Conservation (phyloP, 176 grass and related monocot species). For the Guadua angustifolia region DNA sequence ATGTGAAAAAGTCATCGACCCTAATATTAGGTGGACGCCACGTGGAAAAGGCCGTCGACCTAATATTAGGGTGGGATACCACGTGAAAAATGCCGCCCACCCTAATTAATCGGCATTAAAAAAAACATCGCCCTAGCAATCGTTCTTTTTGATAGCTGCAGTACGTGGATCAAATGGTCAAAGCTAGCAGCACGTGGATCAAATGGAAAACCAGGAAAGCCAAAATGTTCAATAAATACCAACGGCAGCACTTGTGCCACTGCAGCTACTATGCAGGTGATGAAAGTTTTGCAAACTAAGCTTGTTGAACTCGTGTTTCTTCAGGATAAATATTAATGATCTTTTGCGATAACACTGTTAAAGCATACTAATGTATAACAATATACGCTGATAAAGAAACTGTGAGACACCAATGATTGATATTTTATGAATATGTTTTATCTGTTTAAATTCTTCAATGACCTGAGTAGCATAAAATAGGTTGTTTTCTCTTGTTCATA, state of each 20-base stretch:
- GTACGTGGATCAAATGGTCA: neutral
- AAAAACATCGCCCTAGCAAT: neutral
- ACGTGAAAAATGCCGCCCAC: too few relatives aligned
- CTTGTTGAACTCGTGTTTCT: neutral
- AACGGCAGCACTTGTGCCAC: neutral
- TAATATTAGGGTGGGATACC: too few relatives aligned
- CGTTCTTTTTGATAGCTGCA: neutral
- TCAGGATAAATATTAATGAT: neutral
- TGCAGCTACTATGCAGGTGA: neutral
- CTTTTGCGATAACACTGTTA: neutral
- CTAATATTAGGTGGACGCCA: too few relatives aligned
- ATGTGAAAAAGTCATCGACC: too few relatives aligned
- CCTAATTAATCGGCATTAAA: too few relatives aligned
- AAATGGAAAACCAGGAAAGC: neutral
- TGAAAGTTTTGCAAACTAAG: neutral
- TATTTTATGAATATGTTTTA: neutral
- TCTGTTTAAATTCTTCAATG: neutral
- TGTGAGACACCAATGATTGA: neutral
- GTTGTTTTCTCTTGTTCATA: too few relatives aligned
- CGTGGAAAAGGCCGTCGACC: too few relatives aligned
- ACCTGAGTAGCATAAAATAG: neutral
- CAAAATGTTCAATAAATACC: conserved; percentile 3
- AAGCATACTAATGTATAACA: neutral
- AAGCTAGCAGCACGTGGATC: neutral
- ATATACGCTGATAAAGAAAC: neutral